Conservation (phyloP, 2,329 filamentous ascomycete genomes). For the Leptographium wingfieldii region DNA sequence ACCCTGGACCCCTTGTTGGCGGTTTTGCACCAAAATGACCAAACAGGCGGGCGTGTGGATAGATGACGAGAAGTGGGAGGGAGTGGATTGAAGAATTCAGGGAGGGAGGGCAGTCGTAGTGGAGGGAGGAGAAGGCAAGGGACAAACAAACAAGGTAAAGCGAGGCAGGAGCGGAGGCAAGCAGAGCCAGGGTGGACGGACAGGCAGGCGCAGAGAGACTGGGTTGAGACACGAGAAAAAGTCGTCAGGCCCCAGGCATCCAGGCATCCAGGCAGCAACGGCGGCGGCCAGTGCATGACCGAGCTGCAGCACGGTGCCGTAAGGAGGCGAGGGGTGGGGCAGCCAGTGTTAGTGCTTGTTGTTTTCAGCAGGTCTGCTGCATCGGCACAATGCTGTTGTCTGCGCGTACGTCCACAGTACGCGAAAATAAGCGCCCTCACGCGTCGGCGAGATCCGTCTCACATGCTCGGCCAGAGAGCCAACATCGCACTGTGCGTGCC, state of each 20-base stretch:
- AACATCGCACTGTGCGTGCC: background rate
- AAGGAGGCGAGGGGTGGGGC: background rate
- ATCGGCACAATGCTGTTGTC: too few species aligned
- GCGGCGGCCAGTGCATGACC: background rate
- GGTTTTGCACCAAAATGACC: conserved; percentile 2
- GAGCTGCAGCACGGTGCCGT: background rate
- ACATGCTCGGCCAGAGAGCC: background rate
- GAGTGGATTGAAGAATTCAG: conserved; percentile 11
- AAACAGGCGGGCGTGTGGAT: conserved; percentile 12
- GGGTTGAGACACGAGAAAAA: background rate
- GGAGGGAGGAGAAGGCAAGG: conserved; percentile 9
- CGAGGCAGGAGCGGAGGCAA: conserved; percentile 2
- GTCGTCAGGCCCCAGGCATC: background rate
- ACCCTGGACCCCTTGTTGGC: conserved; percentile 4
- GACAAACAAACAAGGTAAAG: conserved; percentile 4
- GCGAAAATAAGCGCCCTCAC: background rate
- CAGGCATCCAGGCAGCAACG: conserved; percentile 1
- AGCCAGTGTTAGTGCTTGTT: too few species aligned
- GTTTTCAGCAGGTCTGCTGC: too few species aligned
- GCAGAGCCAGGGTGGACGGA: background rate
- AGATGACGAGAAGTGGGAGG: conserved; percentile 13
- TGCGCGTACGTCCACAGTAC: background rate
- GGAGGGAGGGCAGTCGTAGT: conserved; percentile 10
- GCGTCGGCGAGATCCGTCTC: background rate
- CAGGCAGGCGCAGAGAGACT: background rate